A percentile compares a stretch with the other conserved stretches of the same genome.
Conservation (phyloP, 192 early-diverging fungal genomes). For the Chytriomyces sp. region DNA sequence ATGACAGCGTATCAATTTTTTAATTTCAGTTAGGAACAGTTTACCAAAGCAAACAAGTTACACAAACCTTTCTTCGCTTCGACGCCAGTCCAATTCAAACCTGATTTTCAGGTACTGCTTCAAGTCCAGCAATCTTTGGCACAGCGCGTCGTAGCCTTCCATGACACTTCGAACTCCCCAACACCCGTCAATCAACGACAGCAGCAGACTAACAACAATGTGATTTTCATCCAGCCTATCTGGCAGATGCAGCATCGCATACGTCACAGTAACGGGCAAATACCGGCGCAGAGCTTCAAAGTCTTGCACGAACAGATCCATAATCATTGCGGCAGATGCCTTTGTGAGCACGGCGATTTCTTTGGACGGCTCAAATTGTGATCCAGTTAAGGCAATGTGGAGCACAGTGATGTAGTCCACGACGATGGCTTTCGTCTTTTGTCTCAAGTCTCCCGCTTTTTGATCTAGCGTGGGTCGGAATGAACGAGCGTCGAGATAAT, state of each 20-base stretch:
- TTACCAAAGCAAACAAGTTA: neutral
- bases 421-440: conserved; percentile 32
- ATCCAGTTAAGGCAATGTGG: conserved; percentile 39
- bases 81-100: conserved; percentile 19
- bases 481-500: conserved; percentile 42
- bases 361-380: conserved; percentile 35
- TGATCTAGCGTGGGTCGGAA: conserved; percentile 43
- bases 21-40: neutral
- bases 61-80: conserved; percentile 14
- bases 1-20: no score
- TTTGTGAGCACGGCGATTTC: conserved; percentile 40
- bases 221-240: conserved; percentile 32
- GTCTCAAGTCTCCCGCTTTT: neutral
- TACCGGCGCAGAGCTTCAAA: conserved; percentile 41
- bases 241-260: conserved; percentile 48
- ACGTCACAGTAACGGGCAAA: conserved; percentile 51
- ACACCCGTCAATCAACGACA: conserved; percentile 48
- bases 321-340: conserved; percentile 40
- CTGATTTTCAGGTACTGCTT: conserved; percentile 26
- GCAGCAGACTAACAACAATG: conserved; percentile 38
- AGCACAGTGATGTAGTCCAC: conserved; percentile 49
- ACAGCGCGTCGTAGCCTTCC: conserved; percentile 1
- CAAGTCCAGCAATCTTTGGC: conserved; percentile 19
- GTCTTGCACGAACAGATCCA: conserved; percentile 49
- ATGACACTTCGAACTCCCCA: conserved; percentile 22